These are phyloP conservation scores for Pestalotiopsis sp. DNA, from an alignment of 2,329 filamentous ascomycete species.

Conservation along the genomic window DNA sequence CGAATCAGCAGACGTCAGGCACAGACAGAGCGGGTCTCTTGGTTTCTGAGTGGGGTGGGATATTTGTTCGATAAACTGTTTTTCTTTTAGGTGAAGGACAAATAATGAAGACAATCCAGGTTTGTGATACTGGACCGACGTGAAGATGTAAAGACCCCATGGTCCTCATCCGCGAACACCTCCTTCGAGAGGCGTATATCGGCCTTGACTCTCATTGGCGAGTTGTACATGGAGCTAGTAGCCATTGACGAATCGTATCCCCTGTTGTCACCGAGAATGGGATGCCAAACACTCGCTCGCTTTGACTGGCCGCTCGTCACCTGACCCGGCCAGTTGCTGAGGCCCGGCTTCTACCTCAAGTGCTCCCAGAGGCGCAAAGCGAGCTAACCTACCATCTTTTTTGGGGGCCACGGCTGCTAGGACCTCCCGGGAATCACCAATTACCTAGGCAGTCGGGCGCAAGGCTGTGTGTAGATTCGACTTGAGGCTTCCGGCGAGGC, in stretches of 20 bases:
- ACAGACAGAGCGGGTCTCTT: slow-evolving; percentile 12
- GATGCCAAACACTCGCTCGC: background rate
- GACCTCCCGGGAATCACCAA: background rate
- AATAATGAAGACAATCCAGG: slow-evolving; percentile 10
- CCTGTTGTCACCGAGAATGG: slow-evolving; percentile 8
- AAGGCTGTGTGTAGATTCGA: background rate
- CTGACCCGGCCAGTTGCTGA: slow-evolving; percentile 11
- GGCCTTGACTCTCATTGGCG: slow-evolving; percentile 3
- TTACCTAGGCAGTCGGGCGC: background rate
- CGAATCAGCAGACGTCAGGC: slow-evolving; percentile 10
- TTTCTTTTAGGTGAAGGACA: slow-evolving; percentile 8
- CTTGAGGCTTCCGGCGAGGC: background rate
- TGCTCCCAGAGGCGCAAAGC: background rate
- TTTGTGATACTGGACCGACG: slow-evolving; percentile 6
- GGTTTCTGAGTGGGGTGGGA: slow-evolving; percentile 10
- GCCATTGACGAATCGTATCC: slow-evolving; percentile 9
- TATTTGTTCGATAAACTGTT: slow-evolving; percentile 9
- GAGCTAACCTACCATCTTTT: background rate
- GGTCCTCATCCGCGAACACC: slow-evolving; percentile 7
- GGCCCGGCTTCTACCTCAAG: background rate
- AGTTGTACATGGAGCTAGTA: background rate
- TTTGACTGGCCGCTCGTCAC: slow-evolving; percentile 8
- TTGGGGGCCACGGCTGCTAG: slow-evolving; percentile 6
- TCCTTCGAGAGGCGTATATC: slow-evolving; percentile 7
- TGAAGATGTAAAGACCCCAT: slow-evolving; percentile 7